A percentile compares a stretch with the other conserved stretches of the same genome.
Evolutionary conservation across 2,329 filamentous ascomycete species (phyloP).

Genomic region (Cladosporium sp.): DNA sequence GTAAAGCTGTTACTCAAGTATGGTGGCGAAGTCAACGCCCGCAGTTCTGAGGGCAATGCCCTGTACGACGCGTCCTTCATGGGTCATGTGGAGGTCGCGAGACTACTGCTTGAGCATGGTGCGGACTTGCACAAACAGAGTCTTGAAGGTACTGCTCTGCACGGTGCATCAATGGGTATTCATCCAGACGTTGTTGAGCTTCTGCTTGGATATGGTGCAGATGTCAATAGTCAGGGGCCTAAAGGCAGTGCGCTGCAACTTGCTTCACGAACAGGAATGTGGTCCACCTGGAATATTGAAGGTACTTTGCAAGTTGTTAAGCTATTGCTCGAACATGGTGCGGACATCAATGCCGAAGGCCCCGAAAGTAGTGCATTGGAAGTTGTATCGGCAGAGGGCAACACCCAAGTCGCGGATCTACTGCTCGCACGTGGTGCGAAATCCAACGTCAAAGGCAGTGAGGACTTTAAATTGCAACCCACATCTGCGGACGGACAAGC

Average conservation of each 20-base stretch:
- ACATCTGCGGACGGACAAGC: no score
- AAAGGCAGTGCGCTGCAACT: background rate
- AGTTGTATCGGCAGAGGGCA: constrained; percentile 13
- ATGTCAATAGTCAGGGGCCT: background rate
- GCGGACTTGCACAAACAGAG: no score
- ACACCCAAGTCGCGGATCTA: constrained; percentile 14
- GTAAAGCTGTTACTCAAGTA: constrained; percentile 20
- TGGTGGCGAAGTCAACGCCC: constrained; percentile 18
- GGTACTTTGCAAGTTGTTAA: constrained; percentile 4
- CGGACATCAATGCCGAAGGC: constrained; percentile 15
- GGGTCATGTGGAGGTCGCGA: no score
- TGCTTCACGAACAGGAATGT: background rate
- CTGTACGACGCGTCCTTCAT: no score
- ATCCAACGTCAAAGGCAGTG: constrained; percentile 13
- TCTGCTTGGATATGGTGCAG: background rate
- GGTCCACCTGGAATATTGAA: constrained; percentile 1
- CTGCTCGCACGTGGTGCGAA: constrained; percentile 15
- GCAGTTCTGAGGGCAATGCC: no score
- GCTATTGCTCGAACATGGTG: constrained; percentile 16
- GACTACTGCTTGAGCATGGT: no score
- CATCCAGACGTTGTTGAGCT: background rate
- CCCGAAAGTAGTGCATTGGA: constrained; percentile 11
- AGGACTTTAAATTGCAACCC: no score
- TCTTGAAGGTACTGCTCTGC: constrained; percentile 11
- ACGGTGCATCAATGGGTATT: constrained; percentile 6